Evolutionary conservation across 1,284 basidiomycete genomes (phyloP).

Genomic region (Marasmius fiardii): DNA sequence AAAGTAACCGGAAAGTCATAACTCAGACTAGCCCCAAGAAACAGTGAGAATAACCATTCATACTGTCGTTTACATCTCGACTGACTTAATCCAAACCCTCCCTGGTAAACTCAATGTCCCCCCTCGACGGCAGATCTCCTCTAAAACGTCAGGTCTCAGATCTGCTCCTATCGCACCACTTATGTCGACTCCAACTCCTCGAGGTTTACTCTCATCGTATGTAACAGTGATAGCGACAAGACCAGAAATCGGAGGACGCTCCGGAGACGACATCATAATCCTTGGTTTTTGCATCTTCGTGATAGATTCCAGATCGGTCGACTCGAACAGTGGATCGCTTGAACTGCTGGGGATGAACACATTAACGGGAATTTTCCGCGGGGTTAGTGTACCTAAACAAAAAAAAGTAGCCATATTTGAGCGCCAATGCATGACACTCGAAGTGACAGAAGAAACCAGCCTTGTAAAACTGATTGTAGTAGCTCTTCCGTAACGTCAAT

Average conservation of each 20-base stretch:
- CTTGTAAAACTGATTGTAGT: conserved; percentile 51
- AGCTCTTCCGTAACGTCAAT: conserved; percentile 46
- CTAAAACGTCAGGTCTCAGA: conserved; percentile 42
- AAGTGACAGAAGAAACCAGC: conserved; percentile 29
- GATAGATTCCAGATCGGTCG: conserved; percentile 32
- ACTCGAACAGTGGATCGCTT: conserved; percentile 41
- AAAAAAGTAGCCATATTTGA: no score
- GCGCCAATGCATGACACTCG: background rate
- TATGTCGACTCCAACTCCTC: conserved; percentile 51
- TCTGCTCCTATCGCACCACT: conserved; percentile 57
- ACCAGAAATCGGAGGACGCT: conserved; percentile 57
- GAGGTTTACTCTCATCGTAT: conserved; percentile 46
- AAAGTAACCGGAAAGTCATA: no score
- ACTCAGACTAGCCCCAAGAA: background rate
- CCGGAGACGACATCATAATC: conserved; percentile 53
- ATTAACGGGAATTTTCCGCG: conserved; percentile 60
- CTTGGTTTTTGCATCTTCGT: conserved; percentile 34
- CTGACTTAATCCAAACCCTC: conserved; percentile 39
- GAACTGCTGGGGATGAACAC: conserved; percentile 41
- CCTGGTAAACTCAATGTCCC: conserved; percentile 44
- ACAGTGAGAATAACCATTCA: no score
- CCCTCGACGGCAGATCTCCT: conserved; percentile 48
- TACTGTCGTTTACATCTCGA: background rate
- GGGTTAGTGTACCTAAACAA: conserved; percentile 42
- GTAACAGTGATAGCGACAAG: conserved; percentile 52